Conservation (phyloP, 75 land plant genomes). For the Cupressus sempervirens region DNA sequence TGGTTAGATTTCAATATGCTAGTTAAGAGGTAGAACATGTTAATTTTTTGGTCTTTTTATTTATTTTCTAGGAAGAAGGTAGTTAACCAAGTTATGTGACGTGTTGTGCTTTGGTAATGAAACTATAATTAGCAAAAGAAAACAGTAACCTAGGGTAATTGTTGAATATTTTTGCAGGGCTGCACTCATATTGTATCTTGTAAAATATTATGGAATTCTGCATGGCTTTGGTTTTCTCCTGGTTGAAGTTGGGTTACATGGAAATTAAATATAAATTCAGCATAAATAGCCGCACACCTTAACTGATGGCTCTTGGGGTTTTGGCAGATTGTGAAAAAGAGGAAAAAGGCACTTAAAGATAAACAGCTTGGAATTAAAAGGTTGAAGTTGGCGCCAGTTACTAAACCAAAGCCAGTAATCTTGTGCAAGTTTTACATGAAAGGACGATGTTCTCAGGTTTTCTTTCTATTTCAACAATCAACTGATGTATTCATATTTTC, state of each 20-base stretch:
- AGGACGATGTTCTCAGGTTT: slow-evolving; percentile 12
- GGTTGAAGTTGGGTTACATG: not conserved
- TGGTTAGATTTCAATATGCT: too few relatives aligned
- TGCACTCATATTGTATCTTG: not conserved
- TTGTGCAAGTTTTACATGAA: slow-evolving; percentile 11
- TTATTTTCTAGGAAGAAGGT: too few relatives aligned
- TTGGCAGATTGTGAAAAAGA: slow-evolving; percentile 1
- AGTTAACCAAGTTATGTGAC: too few relatives aligned
- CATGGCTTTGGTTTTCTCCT: not conserved
- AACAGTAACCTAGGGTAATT: too few relatives aligned
- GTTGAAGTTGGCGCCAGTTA: slow-evolving; percentile 13
- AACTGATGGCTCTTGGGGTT: not conserved
- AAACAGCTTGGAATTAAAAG: slow-evolving; percentile 10
- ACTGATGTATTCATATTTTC: not conserved
- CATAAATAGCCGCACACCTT: not conserved
- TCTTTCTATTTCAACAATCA: not conserved
- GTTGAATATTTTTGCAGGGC: not conserved
- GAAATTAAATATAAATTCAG: not conserved
- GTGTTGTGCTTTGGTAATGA: too few relatives aligned
- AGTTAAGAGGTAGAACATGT: too few relatives aligned
- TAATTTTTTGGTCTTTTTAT: too few relatives aligned
- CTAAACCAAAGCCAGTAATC: slow-evolving; percentile 8
- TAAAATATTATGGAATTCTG: not conserved
- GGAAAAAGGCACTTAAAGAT: slow-evolving; percentile 9
- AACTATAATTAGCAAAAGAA: too few relatives aligned